phyloP scores from a whole-genome alignment of 148 eudicot species.

The Camellia lanceoleosa region DNA sequence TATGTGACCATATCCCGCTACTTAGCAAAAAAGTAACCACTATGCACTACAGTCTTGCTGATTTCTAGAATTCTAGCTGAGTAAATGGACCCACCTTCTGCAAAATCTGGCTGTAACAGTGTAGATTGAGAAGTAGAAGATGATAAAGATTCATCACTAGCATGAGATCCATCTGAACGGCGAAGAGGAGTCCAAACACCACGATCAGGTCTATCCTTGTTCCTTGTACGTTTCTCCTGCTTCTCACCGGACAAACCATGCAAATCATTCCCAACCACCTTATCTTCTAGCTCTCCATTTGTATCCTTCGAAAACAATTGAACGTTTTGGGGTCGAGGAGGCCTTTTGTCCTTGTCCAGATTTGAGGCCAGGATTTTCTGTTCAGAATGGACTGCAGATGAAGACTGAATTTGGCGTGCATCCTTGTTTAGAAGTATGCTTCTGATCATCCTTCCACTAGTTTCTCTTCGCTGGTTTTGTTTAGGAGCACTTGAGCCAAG shows the following conservation, averaged over 20 bases:
- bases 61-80: neutral
- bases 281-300: constrained; percentile 55
- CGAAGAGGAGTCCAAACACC: constrained; percentile 70
- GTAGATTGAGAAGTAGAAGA: constrained; percentile 42
- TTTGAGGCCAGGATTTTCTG: constrained; percentile 44
- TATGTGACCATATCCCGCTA: too few relatives aligned
- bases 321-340: constrained; percentile 60
- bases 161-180: constrained; percentile 64
- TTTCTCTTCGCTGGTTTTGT: constrained; percentile 68
- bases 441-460: constrained; percentile 76
- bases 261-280: constrained; percentile 36
- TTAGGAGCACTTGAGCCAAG: constrained; percentile 37
- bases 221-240: constrained; percentile 75
- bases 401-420: constrained; percentile 44
- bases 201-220: constrained; percentile 91
- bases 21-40: too few relatives aligned
- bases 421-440: constrained; percentile 78
- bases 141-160: constrained; percentile 52
- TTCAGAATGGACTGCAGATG: constrained; percentile 41
- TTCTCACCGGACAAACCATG: constrained; percentile 53
- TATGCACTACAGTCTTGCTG: neutral
- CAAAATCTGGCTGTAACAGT: constrained; percentile 31
- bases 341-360: constrained; percentile 70
- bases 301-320: constrained; percentile 34
- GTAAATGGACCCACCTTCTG: constrained; percentile 49